phyloP scores from a whole-genome alignment of 805 yeast genomes.

The Phaffomyces antillensis region DNA sequence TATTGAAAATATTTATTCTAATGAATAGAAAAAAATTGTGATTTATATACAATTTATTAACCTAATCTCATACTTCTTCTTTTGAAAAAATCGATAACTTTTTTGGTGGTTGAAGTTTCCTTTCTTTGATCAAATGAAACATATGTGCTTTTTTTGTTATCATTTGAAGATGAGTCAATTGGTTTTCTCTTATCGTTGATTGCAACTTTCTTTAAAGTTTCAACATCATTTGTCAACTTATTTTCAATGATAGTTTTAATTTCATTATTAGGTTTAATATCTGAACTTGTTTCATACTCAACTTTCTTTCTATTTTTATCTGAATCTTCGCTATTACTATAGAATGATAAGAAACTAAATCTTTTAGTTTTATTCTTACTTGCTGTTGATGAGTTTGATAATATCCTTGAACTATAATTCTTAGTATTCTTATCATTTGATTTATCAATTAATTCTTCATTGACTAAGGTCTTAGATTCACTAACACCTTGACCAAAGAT shows the following conservation, averaged over 20 bases:
- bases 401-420: constrained; percentile 3
- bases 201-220: constrained; percentile 1
- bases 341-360: constrained; percentile 35
- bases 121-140: constrained; percentile 28
- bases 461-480: constrained; percentile 6
- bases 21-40: background rate
- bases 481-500: constrained; percentile 16
- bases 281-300: too few relatives aligned
- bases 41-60: background rate
- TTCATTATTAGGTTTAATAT: too few relatives aligned
- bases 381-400: constrained; percentile 1
- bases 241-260: too few relatives aligned
- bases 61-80: constrained; percentile 43
- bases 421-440: too few relatives aligned
- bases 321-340: constrained; percentile 7
- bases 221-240: constrained; percentile 2
- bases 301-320: too few relatives aligned
- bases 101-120: constrained; percentile 69
- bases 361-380: constrained; percentile 26
- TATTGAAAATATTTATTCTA: background rate
- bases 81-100: constrained; percentile 72
- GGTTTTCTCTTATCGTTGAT: constrained; percentile 15
- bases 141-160: constrained; percentile 15
- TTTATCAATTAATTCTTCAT: background rate
- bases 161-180: constrained; percentile 20